Evolutionary conservation across 495 filamentous ascomycete genomes (phyloP).

Genomic region (Hypoxylon lenormandii): DNA sequence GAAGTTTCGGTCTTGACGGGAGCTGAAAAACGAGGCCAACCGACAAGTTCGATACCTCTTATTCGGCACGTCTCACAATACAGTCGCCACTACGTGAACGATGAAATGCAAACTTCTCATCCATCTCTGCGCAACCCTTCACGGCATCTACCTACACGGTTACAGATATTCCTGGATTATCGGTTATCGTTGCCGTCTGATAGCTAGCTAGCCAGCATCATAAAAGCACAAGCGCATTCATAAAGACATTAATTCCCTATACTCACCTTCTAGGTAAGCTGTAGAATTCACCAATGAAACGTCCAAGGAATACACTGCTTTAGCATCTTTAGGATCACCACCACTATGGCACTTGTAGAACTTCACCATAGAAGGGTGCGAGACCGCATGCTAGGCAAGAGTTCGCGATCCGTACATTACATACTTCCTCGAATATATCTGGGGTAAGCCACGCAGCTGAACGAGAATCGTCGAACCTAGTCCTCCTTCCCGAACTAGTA

Average conservation of each 20-base stretch:
- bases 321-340: too few species aligned
- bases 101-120: conserved; percentile 17
- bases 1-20: conserved; percentile 1
- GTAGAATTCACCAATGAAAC: too few species aligned
- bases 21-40: conserved; percentile 44
- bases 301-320: too few species aligned
- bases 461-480: conserved; percentile 2
- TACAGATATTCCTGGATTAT: conserved; percentile 3
- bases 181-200: conserved; percentile 8
- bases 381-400: too few species aligned
- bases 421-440: neutral
- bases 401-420: neutral
- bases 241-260: neutral
- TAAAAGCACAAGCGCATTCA: conserved; percentile 1
- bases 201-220: conserved; percentile 2
- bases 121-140: conserved; percentile 24
- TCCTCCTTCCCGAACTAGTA: conserved; percentile 10
- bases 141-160: conserved; percentile 3
- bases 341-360: too few species aligned
- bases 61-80: conserved; percentile 9
- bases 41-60: conserved; percentile 7
- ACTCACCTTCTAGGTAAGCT: neutral
- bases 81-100: conserved; percentile 18
- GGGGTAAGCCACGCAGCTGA: neutral
- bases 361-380: too few species aligned